A percentile compares a stretch with the other conserved stretches of the same genome.
phyloP scores from a whole-genome alignment of 176 grass and related monocot species.

The Carex scoparia region DNA sequence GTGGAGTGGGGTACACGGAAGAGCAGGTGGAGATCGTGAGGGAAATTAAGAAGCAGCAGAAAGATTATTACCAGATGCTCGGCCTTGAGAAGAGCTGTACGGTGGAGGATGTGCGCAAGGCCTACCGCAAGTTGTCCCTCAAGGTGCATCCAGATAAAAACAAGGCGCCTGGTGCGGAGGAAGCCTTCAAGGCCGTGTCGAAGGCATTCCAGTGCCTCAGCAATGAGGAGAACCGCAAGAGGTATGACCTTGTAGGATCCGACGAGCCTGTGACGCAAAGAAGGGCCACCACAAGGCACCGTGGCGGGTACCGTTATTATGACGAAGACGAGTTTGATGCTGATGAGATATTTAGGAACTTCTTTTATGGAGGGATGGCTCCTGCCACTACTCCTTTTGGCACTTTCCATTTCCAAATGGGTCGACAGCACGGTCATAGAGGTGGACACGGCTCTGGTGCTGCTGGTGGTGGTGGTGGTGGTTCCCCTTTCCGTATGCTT shows the following conservation, averaged over 20 bases:
- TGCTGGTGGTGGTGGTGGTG: slow-evolving; percentile 9
- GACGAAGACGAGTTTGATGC: slow-evolving; percentile 80
- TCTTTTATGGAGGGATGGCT: slow-evolving; percentile 84
- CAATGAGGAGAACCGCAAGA: slow-evolving; percentile 60
- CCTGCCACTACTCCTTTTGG: slow-evolving; percentile 65
- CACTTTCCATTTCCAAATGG: slow-evolving; percentile 69
- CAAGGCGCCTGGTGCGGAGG: slow-evolving; percentile 77
- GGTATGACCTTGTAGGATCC: slow-evolving; percentile 65
- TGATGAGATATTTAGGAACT: slow-evolving; percentile 95
- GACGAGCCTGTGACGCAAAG: slow-evolving; percentile 56
- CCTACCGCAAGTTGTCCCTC: slow-evolving; percentile 89
- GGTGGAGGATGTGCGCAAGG: slow-evolving; percentile 85
- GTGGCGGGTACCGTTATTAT: slow-evolving; percentile 38
- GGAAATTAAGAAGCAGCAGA: slow-evolving; percentile 68
- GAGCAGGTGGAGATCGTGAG: slow-evolving; percentile 75
- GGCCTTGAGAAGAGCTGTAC: slow-evolving; percentile 70
- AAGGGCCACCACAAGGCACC: slow-evolving; percentile 37
- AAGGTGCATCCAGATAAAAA: slow-evolving; percentile 99
- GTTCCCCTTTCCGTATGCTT: slow-evolving; percentile 57
- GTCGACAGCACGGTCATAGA: slow-evolving; percentile 33
- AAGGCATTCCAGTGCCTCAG: slow-evolving; percentile 97
- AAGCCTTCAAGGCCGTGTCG: slow-evolving; percentile 90
- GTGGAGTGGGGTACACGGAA: slow-evolving; percentile 35
- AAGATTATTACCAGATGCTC: slow-evolving; percentile 89
- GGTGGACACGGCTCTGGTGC: neutral